Evolutionary conservation across 192 early-diverging fungal genomes (phyloP).

Genomic region (Coemansia furcata): DNA sequence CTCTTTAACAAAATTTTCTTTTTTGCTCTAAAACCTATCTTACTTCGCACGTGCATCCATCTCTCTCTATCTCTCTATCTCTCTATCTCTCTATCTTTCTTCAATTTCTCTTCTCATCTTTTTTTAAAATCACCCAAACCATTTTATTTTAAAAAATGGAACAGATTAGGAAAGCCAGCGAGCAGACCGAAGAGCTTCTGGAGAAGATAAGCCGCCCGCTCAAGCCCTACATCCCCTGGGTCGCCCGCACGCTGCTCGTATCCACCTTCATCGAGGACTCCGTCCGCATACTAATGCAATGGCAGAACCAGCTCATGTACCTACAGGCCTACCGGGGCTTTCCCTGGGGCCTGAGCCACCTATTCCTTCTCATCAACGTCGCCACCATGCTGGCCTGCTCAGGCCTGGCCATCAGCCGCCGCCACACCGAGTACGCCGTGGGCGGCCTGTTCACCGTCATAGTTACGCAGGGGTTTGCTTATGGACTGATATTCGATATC

Average conservation of each 20-base stretch:
- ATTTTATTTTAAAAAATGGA: conserved; percentile 25
- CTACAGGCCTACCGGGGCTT: conserved; percentile 79
- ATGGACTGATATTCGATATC: conserved; percentile 89
- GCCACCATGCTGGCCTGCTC: conserved; percentile 84
- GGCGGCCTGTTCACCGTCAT: conserved; percentile 79
- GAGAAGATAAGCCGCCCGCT: conserved; percentile 74
- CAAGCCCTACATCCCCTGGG: conserved; percentile 88
- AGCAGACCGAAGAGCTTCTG: conserved; percentile 72
- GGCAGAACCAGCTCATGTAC: conserved; percentile 85
- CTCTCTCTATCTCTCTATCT: too few species aligned
- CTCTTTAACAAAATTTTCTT: too few species aligned
- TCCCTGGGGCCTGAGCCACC: conserved; percentile 75
- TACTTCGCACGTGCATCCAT: too few species aligned
- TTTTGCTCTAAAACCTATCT: too few species aligned
- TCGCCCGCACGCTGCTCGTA: conserved; percentile 92
- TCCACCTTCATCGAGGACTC: conserved; percentile 96
- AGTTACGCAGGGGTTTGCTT: conserved; percentile 86
- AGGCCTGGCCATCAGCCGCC: conserved; percentile 75
- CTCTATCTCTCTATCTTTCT: background rate
- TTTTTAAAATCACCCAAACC: background rate
- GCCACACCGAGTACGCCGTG: conserved; percentile 80
- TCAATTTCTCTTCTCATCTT: background rate
- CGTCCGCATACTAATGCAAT: conserved; percentile 84
- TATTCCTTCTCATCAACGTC: conserved; percentile 84
- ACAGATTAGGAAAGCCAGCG: conserved; percentile 47